Evolutionary conservation across 371 early-diverging fungal species (phyloP).

Genomic region (Mucor lusitanicus): DNA sequence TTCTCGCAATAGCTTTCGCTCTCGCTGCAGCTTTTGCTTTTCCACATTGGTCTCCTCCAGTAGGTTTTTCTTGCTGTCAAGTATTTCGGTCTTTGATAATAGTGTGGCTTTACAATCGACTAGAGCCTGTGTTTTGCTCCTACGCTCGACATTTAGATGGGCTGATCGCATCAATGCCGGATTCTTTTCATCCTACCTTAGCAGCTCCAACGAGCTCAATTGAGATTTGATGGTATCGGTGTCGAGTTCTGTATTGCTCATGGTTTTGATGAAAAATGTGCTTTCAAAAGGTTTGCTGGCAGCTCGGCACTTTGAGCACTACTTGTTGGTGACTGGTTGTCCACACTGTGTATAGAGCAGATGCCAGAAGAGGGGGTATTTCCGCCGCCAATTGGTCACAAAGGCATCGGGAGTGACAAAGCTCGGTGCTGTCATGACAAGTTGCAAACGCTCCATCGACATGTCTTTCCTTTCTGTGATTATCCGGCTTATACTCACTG

Average conservation of each 20-base stretch:
- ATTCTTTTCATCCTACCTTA: neutral
- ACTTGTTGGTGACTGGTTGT: neutral
- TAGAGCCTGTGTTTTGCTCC: slow-evolving; percentile 32
- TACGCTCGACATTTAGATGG: neutral
- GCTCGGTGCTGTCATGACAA: no score
- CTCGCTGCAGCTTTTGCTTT: slow-evolving; percentile 40
- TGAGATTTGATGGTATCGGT: slow-evolving; percentile 1
- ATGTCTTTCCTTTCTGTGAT: no score
- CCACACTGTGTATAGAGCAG: neutral
- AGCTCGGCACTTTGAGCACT: neutral
- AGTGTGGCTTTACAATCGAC: slow-evolving; percentile 42
- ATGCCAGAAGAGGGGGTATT: neutral
- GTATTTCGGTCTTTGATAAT: slow-evolving; percentile 33
- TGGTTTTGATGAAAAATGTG: neutral
- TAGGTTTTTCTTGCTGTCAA: slow-evolving; percentile 38
- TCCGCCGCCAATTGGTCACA: no score
- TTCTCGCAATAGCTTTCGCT: slow-evolving; percentile 37
- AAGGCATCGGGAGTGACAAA: neutral
- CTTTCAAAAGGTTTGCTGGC: neutral
- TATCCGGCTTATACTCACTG: no score
- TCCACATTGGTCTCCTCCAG: slow-evolving; percentile 42
- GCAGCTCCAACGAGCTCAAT: slow-evolving; percentile 15
- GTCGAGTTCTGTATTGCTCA: neutral
- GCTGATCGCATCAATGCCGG: neutral
- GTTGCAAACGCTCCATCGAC: no score